Base-by-base conservation (phyloP, 2,329 filamentous ascomycete species). In the Penicillium sp. region DNA sequence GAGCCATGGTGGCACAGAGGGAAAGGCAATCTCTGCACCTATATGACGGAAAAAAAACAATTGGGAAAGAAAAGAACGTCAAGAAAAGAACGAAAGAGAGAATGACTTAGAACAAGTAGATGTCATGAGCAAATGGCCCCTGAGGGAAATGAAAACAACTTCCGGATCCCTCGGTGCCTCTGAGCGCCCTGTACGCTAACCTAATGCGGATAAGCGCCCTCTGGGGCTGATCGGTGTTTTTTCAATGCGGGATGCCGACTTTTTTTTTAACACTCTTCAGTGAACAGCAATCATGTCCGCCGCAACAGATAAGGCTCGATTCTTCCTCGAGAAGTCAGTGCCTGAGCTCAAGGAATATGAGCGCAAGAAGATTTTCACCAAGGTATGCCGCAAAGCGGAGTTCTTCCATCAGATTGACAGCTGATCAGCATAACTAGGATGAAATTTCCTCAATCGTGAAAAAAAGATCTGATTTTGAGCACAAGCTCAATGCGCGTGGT, bases 261-360 rank as follows among this genome's bases (percentile, higher is more conserved):
- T 70, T 66, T 64, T 61, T 54, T 59, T 50, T 52, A 38, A 49
- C 17, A 31, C 53, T 44, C 47, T 50, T 36, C 41, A 58, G 31
- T 26, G 48, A 52, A 51, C 52, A 42, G 55, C 67, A 68, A 67
- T 49, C 57, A 96, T 96, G 91, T 84, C 91, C 1, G 88, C 86
- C 40, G 88, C 94, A 56, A 88, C 89, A 61, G 94, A 97, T 70
- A 97, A 97, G 77, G 94, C 93, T 53, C 90, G 93, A 56, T 97
- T 93, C 77, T 97, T 90, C 75, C 84, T 97, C 61, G 94, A 99
- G 78, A 88, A 93, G 65, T 88, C 89, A 2, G 90, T 97, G 41
- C 91, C 92, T 16, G 92, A 97, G 74, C 83, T 99, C 55, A 90
- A 91, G 60, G 91, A 96, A 68, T 95, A 91, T 74, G 89, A 96